Evolutionary conservation across 192 early-diverging fungal species (phyloP), one percentile per base, ranked within the genome.

Genomic region (Backusella circina): DNA sequence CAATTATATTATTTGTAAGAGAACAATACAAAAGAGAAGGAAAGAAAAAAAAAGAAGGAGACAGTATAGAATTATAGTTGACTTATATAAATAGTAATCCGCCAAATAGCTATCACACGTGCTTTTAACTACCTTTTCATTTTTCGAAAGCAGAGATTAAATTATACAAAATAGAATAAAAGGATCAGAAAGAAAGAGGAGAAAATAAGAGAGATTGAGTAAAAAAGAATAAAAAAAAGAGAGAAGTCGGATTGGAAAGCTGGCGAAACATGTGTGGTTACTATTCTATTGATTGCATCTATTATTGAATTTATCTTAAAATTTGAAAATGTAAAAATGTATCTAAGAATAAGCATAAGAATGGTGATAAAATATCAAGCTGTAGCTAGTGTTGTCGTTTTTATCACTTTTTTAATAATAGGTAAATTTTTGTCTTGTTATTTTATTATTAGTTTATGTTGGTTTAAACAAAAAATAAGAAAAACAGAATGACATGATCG

Each of bases 171-270:
- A 47, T 18, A 47, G 54, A 28, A 57, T 12, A 21, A 26, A 57
- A 57, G 26, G 8, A 57, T 26, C 21, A 26, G 23, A 57, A 54
- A 23, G 54, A 57, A 57, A 57, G 23, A 57, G 18, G n/a, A 68
- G 35, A 68, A 68, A 37, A 33, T 15, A 16, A 36, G 33, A 35
- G 35, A 38, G 33, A 3, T 67, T 36, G 35, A 33, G 13, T 66
- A 66, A 66, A 33, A 16, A 38, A 36, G 23, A 36, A 21, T 36
- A 33, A 33, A 31, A 67, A 67, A 67, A 67, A 67, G 28, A 33
- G 6, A 16, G 28, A 66, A 35, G 66, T 67, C 33, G 66, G 33
- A 67, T 67, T 67, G 66, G 21, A 67, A 67, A 67, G 66, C 32
- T 32, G 33, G 31, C 66, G 31, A 35, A 67, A 35, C 33, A 67